Conservation (phyloP, 2,329 filamentous ascomycete genomes). For the Pseudopithomyces chartarum region DNA sequence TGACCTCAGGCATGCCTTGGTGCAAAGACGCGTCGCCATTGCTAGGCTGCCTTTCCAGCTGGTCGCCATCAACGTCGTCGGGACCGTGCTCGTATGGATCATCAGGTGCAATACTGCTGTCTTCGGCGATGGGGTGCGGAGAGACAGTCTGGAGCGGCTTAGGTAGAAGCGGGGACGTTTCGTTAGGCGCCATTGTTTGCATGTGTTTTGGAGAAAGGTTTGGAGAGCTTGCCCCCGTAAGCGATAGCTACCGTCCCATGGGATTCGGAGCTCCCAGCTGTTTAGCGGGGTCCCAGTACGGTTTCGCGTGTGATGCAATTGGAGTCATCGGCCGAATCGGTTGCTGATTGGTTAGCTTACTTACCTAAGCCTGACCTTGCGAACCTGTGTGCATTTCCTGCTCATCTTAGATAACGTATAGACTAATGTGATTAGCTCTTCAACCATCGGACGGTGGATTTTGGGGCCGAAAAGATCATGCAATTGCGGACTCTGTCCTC, state of each 20-base stretch:
- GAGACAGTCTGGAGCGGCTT: slow-evolving; percentile 20
- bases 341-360: not conserved
- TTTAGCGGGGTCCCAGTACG: not conserved
- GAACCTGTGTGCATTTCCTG: too few species aligned
- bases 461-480: too few species aligned
- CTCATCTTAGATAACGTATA: too few species aligned
- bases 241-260: not conserved
- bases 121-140: slow-evolving; percentile 26
- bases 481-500: too few species aligned
- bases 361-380: too few species aligned
- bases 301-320: not conserved
- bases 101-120: slow-evolving; percentile 31
- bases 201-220: not conserved
- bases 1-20: slow-evolving; percentile 55
- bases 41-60: slow-evolving; percentile 43
- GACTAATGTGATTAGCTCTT: too few species aligned
- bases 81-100: slow-evolving; percentile 4
- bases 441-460: too few species aligned
- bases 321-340: not conserved
- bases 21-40: slow-evolving; percentile 43
- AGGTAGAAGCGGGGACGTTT: slow-evolving; percentile 54
- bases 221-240: not conserved
- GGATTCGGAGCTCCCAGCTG: not conserved
- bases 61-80: slow-evolving; percentile 19
- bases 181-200: slow-evolving; percentile 20